These are phyloP conservation scores for Exophiala bonariae DNA, from an alignment of 2,329 filamentous ascomycete genomes.

Conservation along the genomic window DNA sequence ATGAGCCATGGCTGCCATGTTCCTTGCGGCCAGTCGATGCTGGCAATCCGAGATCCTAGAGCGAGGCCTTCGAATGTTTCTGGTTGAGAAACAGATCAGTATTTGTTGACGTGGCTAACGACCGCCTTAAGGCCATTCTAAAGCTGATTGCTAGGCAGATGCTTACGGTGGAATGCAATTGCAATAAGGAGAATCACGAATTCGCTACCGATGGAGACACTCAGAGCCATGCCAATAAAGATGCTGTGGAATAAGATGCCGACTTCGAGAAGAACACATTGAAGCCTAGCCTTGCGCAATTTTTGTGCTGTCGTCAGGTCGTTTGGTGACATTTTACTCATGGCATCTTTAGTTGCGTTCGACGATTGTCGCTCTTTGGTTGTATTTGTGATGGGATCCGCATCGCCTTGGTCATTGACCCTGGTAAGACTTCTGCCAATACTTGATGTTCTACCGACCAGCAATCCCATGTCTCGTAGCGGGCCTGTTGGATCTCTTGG, in stretches of 20 bases:
- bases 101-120: too few relatives aligned
- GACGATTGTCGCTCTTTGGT: background rate
- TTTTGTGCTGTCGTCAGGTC: conserved; percentile 79
- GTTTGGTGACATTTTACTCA: conserved; percentile 57
- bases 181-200: conserved; percentile 78
- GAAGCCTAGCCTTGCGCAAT: conserved; percentile 83
- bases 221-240: conserved; percentile 83
- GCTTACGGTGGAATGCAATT: conserved; percentile 68
- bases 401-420: background rate
- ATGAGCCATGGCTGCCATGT: conserved; percentile 68
- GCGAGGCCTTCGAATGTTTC: conserved; percentile 85
- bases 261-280: conserved; percentile 76
- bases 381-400: background rate
- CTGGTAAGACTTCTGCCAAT: background rate
- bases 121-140: too few relatives aligned
- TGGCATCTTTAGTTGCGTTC: background rate
- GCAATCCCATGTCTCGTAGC: background rate
- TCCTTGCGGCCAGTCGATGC: conserved; percentile 51
- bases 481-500: background rate
- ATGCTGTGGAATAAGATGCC: conserved; percentile 82
- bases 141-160: too few relatives aligned
- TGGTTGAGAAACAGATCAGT: too few relatives aligned
- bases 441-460: background rate
- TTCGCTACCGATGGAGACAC: conserved; percentile 72
- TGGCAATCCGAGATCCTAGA: conserved; percentile 79